Base-by-base conservation (phyloP, 2,329 filamentous ascomycete species). In the Cercospora brassicicola region DNA sequence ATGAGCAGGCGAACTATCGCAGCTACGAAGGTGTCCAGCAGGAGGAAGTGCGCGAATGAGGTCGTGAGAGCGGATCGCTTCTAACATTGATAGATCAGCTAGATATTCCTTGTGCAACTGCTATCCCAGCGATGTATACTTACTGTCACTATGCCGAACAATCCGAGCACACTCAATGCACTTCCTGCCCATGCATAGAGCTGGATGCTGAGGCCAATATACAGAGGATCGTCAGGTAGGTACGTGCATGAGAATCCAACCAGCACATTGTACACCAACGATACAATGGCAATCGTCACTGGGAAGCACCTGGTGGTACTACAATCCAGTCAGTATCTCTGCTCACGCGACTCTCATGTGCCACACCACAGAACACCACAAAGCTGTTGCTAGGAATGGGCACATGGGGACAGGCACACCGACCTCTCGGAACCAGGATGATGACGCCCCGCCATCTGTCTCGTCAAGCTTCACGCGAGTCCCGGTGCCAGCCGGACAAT, bases 181-280 rank as follows among this genome's bases (percentile, higher is more conserved):
- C 67, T 72, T 11, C 74, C 72, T 18, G 72, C 73, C 73, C 73
- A 76, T 23, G 73, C 73, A 62, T 76, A 76, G 11, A 71, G 61
- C 15, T 69, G 69, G 15, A 75, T 69, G 63, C 70, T 70, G 42
- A 72, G 62, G 10, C 72, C 72, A 39, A 76, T 68, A 62, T 71
- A 74, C 20, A 76, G 67, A 1, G 75, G 74, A 56, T 76, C 75
- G 62, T 73, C 68, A 20, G 75, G 74, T 3, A 76, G 62, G 55
- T 75, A 72, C 20, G 67, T 66, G 70, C 73, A 73, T 20, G 74
- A 63, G 20, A 71, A 60, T 45, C 72, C 75, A 45, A 74, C 69
- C 30, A 74, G 53, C 26, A 71, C 60, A 42, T 76, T 73, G 63
- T 74, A 76, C 20, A 72, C 48, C 59, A 72, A 60, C 62, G 75